These are phyloP conservation scores for Botrytis tulipae DNA, from an alignment of 2,329 filamentous ascomycete species.

Conservation along the genomic window DNA sequence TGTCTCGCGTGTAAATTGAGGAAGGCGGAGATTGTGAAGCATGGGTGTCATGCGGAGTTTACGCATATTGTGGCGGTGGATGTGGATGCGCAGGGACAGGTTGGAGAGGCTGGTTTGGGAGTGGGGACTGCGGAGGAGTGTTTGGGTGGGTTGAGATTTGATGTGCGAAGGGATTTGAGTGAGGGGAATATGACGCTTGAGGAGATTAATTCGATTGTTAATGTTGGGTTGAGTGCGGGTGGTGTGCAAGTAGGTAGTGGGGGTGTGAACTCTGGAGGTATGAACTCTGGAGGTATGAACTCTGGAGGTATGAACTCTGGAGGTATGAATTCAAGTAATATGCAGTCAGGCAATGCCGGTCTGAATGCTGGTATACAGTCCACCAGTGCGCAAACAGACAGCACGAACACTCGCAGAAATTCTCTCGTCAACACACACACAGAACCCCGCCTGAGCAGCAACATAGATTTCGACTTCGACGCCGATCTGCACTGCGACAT, in stretches of 20 bases:
- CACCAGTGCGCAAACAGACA: background rate
- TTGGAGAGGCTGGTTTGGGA: too few species aligned
- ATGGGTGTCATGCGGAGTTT: slow-evolving; percentile 10
- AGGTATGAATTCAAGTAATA: background rate
- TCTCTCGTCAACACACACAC: background rate
- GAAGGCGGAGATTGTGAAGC: slow-evolving; percentile 1
- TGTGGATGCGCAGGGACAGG: background rate
- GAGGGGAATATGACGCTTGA: background rate
- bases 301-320: background rate
- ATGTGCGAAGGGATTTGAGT: background rate
- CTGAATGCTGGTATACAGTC: too few species aligned
- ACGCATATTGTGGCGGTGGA: background rate
- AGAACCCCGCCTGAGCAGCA: background rate
- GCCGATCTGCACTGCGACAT: background rate
- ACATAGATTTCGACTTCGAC: background rate
- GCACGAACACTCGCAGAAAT: background rate
- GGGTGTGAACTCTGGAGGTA: background rate
- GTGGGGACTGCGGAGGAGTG: background rate
- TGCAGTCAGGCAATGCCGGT: too few species aligned
- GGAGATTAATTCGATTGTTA: background rate
- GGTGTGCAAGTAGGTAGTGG: background rate
- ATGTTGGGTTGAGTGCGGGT: background rate
- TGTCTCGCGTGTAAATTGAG: background rate
- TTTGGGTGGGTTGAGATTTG: background rate
- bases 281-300: background rate